A percentile compares a stretch with the other conserved stretches of the same genome.
Evolutionary conservation across 1,284 basidiomycete genomes (phyloP).

Genomic region (Apiotrichum sp.): DNA sequence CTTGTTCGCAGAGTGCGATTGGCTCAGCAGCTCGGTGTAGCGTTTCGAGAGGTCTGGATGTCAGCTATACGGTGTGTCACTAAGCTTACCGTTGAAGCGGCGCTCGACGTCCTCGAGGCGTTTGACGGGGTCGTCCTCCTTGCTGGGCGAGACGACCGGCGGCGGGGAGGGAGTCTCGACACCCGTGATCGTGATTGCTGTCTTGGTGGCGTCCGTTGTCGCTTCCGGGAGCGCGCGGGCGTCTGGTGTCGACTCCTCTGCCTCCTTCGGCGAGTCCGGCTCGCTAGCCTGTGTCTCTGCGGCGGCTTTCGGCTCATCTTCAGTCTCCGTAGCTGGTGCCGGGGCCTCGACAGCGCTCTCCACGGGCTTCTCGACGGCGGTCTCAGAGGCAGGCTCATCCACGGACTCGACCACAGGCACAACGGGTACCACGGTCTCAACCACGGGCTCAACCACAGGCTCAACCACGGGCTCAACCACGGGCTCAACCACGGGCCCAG

Average conservation of each 20-base stretch:
- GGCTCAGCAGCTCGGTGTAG: constrained; percentile 27
- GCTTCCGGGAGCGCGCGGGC: not conserved
- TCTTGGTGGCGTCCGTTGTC: not conserved
- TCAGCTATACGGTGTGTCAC: too few species aligned
- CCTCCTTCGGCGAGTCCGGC: not conserved
- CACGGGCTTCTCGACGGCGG: not conserved
- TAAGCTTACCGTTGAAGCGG: constrained; percentile 32
- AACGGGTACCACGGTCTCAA: too few species aligned
- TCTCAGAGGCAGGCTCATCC: too few species aligned
- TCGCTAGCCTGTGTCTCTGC: not conserved
- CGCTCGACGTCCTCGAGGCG: constrained; percentile 24
- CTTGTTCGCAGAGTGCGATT: constrained; percentile 56
- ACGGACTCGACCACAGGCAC: too few species aligned
- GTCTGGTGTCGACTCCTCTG: not conserved
- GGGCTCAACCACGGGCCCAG: not conserved
- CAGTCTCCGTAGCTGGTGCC: not conserved
- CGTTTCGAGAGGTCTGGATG: constrained; percentile 30
- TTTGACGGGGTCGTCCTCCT: constrained; percentile 11
- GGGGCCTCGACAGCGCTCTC: not conserved
- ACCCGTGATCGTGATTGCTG: not conserved
- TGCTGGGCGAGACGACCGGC: constrained; percentile 1
- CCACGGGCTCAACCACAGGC: too few species aligned
- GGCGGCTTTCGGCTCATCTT: not conserved
- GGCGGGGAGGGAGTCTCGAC: not conserved
- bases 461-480: not conserved